phyloP scores from a whole-genome alignment of 2,329 filamentous ascomycete species.

The Thermothelomyces thermophilus region DNA sequence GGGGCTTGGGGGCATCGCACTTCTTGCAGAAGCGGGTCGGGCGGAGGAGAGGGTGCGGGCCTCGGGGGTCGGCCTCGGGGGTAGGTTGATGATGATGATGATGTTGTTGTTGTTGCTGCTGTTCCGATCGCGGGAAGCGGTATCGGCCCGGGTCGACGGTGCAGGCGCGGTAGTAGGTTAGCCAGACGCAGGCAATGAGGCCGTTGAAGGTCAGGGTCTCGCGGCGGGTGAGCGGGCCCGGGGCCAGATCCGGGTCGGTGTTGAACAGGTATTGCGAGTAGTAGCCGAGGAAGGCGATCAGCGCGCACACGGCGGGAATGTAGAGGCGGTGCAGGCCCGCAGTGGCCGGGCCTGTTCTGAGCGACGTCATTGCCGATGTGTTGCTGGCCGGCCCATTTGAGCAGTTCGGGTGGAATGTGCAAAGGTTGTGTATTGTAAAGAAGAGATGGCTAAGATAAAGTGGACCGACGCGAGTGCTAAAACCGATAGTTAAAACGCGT shows the following conservation, averaged over 20 bases:
- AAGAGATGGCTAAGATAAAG: too few species aligned
- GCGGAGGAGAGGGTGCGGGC: neutral
- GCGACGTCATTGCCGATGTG: conserved; percentile 19
- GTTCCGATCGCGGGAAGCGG: conserved; percentile 32
- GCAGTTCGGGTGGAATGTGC: neutral
- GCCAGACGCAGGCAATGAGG: conserved; percentile 57
- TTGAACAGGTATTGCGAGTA: conserved; percentile 66
- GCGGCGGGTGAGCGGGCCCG: conserved; percentile 50
- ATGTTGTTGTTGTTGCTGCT: neutral
- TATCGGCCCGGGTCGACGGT: conserved; percentile 53
- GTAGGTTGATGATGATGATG: conserved; percentile 7
- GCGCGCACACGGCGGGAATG: conserved; percentile 58
- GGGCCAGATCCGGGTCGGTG: conserved; percentile 49
- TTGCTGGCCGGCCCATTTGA: conserved; percentile 18
- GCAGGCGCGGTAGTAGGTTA: conserved; percentile 60
- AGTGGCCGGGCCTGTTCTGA: conserved; percentile 32
- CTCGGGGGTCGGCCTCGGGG: conserved; percentile 10
- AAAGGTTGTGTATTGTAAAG: too few species aligned
- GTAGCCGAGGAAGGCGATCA: conserved; percentile 66
- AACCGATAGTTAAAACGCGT: neutral
- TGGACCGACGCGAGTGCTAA: neutral
- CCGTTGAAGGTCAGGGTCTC: conserved; percentile 61
- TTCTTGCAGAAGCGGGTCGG: conserved; percentile 62
- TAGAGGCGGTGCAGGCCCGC: conserved; percentile 50
- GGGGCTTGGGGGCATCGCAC: conserved; percentile 67